A percentile compares a stretch with the other conserved stretches of the same genome.
Conservation (phyloP, 1,284 basidiomycete species). For the Fomes fomentarius region DNA sequence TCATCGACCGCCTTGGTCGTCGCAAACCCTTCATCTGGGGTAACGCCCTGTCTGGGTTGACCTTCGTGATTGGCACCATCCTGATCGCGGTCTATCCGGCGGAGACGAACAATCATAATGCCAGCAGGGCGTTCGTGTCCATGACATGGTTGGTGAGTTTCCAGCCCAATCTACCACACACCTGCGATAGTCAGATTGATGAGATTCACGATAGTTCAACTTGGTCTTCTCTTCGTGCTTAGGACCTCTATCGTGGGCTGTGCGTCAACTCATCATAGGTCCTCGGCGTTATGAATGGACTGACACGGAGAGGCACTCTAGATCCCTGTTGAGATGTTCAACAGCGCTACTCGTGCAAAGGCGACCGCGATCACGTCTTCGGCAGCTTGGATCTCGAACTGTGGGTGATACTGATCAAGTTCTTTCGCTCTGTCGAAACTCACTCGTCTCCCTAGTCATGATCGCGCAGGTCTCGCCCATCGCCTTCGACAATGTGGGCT, state of each 20-base stretch:
- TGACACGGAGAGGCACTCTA: conserved; percentile 1
- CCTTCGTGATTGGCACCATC: conserved; percentile 55
- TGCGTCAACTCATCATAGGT: conserved; percentile 16
- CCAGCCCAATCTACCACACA: neutral
- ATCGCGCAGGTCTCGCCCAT: conserved; percentile 53
- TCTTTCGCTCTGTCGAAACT: neutral
- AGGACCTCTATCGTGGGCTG: conserved; percentile 55
- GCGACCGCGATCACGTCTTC: conserved; percentile 61
- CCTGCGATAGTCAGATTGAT: neutral
- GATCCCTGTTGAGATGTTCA: conserved; percentile 52
- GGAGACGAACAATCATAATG: conserved; percentile 41
- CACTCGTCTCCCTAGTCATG: conserved; percentile 24
- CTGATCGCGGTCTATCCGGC: conserved; percentile 55
- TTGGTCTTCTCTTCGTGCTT: conserved; percentile 58
- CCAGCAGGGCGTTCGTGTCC: conserved; percentile 30
- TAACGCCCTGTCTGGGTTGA: conserved; percentile 54
- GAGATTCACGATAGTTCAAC: conserved; percentile 49
- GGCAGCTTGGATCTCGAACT: conserved; percentile 55
- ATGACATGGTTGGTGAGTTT: conserved; percentile 36
- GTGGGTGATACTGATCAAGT: conserved; percentile 15
- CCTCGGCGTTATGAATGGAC: neutral
- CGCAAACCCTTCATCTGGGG: conserved; percentile 56
- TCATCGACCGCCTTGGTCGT: conserved; percentile 59
- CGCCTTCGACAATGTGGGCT: conserved; percentile 51
- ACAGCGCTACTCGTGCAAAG: conserved; percentile 62